Conservation (phyloP, 2,329 filamentous ascomycete species). For the Pseudogymnoascus sp. region DNA sequence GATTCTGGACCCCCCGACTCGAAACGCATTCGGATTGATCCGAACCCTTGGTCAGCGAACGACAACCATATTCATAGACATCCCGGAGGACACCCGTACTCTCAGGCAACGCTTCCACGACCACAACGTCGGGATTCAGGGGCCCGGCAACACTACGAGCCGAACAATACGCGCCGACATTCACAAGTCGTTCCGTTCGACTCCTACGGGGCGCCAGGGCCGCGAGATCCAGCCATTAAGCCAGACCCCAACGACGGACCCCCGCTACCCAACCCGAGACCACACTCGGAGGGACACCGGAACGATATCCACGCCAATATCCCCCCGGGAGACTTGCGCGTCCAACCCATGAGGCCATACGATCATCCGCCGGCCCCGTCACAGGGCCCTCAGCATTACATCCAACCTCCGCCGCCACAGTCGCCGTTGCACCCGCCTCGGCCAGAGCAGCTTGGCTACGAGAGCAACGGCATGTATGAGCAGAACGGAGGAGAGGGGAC, state of each 20-base stretch:
- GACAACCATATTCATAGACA: background rate
- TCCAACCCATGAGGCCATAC: conserved; percentile 17
- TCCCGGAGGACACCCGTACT: conserved; percentile 34
- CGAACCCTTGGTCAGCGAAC: conserved; percentile 26
- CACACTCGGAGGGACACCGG: conserved; percentile 21
- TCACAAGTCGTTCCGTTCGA: background rate
- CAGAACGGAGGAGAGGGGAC: background rate
- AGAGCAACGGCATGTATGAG: background rate
- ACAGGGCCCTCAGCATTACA: conserved; percentile 2
- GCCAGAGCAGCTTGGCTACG: background rate
- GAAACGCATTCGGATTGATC: conserved; percentile 50
- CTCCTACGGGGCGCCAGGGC: conserved; percentile 9
- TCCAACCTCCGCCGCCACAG: background rate
- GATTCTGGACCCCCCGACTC: conserved; percentile 49
- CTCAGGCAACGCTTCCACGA: conserved; percentile 24
- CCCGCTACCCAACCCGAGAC: conserved; percentile 29
- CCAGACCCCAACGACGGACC: conserved; percentile 37
- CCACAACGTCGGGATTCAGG: conserved; percentile 18
- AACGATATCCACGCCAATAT: conserved; percentile 21
- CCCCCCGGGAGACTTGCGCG: conserved; percentile 19
- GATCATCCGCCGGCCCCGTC: conserved; percentile 13
- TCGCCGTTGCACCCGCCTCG: background rate
- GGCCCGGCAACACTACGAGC: conserved; percentile 8
- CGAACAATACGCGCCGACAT: background rate
- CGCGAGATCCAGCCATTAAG: conserved; percentile 47